Evolutionary conservation across 2,329 filamentous ascomycete species (phyloP).

Genomic region (Colletotrichum camelliae): DNA sequence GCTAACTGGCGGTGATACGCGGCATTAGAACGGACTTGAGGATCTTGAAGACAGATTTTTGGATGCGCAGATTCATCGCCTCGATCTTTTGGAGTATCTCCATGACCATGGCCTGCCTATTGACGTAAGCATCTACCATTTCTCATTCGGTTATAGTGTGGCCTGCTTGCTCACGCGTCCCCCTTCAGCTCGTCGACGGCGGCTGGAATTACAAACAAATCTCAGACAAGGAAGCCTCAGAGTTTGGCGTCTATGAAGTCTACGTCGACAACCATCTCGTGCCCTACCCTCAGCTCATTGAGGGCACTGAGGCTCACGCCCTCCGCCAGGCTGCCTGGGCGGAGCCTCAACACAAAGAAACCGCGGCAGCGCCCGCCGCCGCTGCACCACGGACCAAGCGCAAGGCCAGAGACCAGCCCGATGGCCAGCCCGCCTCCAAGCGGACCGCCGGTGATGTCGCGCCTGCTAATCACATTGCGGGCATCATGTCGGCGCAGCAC

Average conservation of each 20-base stretch:
- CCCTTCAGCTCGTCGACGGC: constrained; percentile 44
- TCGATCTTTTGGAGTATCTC: constrained; percentile 50
- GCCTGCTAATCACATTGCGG: constrained; percentile 23
- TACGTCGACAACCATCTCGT: constrained; percentile 47
- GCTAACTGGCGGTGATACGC: constrained; percentile 11
- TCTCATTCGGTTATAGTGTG: constrained; percentile 4
- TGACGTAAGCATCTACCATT: constrained; percentile 47
- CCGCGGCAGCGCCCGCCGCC: neutral
- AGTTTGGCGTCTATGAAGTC: constrained; percentile 48
- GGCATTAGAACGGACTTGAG: constrained; percentile 39
- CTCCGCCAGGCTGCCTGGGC: constrained; percentile 20
- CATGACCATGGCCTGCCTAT: constrained; percentile 48
- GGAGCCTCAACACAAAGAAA: constrained; percentile 8
- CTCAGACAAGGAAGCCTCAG: constrained; percentile 47
- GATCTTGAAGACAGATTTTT: constrained; percentile 46
- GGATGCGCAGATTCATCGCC: constrained; percentile 50
- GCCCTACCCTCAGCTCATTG: constrained; percentile 49
- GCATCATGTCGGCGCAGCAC: constrained; percentile 38
- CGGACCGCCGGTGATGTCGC: constrained; percentile 39
- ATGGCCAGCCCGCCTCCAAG: constrained; percentile 56
- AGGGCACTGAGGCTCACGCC: constrained; percentile 38
- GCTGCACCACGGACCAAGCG: constrained; percentile 43
- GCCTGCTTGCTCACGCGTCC: constrained; percentile 22
- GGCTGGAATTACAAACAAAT: constrained; percentile 52
- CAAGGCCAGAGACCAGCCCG: constrained; percentile 54